phyloP scores from a whole-genome alignment of 164 flowering plant species.

The Brasenia schreberi region DNA sequence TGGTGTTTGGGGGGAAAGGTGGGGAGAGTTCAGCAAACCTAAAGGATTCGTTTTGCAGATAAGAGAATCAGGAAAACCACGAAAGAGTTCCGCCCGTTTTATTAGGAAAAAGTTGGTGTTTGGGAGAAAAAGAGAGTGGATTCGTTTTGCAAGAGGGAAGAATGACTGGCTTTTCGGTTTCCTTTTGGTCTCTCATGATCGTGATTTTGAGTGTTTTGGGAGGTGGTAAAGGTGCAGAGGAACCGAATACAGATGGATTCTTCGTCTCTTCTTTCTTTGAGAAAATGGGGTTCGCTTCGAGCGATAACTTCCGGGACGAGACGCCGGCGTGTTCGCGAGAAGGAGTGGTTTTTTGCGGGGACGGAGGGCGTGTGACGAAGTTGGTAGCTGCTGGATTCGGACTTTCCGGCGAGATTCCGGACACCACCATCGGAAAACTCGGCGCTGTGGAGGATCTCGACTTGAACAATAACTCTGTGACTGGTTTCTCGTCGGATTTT shows the following conservation, averaged over 20 bases:
- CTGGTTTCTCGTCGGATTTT: constrained; percentile 67
- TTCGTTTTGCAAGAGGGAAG: no score
- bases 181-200: no score
- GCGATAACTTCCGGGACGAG: constrained; percentile 26
- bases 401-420: constrained; percentile 74
- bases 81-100: no score
- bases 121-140: no score
- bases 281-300: constrained; percentile 40
- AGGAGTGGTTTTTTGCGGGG: constrained; percentile 50
- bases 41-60: no score
- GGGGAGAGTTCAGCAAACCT: no score
- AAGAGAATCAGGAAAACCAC: no score
- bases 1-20: no score
- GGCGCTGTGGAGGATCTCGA: constrained; percentile 52
- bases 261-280: constrained; percentile 52
- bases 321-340: constrained; percentile 56
- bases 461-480: constrained; percentile 70
- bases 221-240: constrained; percentile 6
- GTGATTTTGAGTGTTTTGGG: no score
- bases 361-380: constrained; percentile 23
- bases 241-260: constrained; percentile 70
- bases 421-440: constrained; percentile 75
- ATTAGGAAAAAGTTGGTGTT: no score
- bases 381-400: constrained; percentile 39
- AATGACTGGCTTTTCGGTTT: no score